These are phyloP conservation scores for Nymphaea colorata DNA, from an alignment of 164 flowering plant genomes.

Conservation along the genomic window DNA sequence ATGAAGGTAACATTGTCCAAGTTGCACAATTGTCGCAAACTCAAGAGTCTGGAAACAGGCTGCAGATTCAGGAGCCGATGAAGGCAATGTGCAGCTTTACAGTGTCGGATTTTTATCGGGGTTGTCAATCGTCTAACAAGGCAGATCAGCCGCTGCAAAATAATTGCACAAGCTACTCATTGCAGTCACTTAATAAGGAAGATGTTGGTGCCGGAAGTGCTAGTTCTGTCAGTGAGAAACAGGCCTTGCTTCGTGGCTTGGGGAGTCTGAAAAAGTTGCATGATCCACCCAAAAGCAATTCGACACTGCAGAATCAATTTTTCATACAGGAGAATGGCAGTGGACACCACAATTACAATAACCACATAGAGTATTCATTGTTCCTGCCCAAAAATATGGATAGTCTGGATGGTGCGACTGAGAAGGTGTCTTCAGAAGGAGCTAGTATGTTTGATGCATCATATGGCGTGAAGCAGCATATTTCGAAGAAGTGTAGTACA, in stretches of 20 bases:
- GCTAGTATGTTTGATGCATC: background rate
- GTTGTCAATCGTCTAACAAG: constrained; percentile 8
- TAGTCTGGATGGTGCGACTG: background rate
- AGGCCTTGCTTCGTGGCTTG: constrained; percentile 13
- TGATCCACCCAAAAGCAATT: constrained; percentile 9
- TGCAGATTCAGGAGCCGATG: background rate
- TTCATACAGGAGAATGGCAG: constrained; percentile 14
- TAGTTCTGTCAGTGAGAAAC: constrained; percentile 8
- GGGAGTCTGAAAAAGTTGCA: background rate
- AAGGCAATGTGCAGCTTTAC: background rate
- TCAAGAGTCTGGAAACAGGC: constrained; percentile 12
- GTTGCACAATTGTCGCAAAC: constrained; percentile 10
- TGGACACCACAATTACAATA: background rate
- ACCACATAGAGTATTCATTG: background rate
- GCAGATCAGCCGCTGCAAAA: constrained; percentile 22
- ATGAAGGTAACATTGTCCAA: constrained; percentile 9
- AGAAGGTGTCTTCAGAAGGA: background rate
- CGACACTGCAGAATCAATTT: constrained; percentile 9
- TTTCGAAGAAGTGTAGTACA: background rate
- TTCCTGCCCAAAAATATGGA: background rate
- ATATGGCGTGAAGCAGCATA: background rate
- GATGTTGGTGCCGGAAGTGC: constrained; percentile 22
- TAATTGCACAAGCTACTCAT: constrained; percentile 29
- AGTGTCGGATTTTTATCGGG: background rate
- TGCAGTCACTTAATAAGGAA: constrained; percentile 21